Conservation (phyloP, 306 rosid genomes). For the Prunus fruticosa region DNA sequence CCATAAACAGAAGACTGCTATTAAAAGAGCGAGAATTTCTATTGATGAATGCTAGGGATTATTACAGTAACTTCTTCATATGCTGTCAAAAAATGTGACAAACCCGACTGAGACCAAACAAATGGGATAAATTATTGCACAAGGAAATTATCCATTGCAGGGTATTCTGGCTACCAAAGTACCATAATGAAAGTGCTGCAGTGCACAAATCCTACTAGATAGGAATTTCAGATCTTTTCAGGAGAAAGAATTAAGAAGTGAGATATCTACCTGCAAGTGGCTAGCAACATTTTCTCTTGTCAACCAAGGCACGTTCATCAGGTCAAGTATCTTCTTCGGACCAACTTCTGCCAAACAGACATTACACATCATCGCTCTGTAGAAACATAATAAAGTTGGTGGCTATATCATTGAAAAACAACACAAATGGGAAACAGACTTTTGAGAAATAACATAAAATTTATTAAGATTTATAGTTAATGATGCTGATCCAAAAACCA, state of each 20-base stretch:
- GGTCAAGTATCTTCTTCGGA: conserved; percentile 89
- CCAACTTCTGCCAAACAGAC: conserved; percentile 93
- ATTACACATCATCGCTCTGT: conserved; percentile 41
- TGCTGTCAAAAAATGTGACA: neutral
- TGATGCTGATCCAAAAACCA: conserved; percentile 12
- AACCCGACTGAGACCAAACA: neutral
- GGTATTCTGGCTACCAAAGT: conserved; percentile 9
- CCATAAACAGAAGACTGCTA: neutral
- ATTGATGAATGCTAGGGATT: neutral
- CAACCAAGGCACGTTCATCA: conserved; percentile 94
- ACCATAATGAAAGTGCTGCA: neutral
- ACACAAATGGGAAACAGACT: conserved; percentile 3
- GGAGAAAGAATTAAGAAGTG: conserved; percentile 9
- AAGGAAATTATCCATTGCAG: neutral
- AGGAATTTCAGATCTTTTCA: neutral
- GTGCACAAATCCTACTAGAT: neutral
- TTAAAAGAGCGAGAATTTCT: neutral
- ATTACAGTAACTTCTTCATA: neutral
- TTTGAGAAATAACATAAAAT: conserved; percentile 3
- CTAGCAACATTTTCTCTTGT: conserved; percentile 97
- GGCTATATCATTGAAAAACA: conserved; percentile 26
- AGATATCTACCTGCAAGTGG: conserved; percentile 82
- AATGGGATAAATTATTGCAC: neutral
- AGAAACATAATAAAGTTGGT: conserved; percentile 25
- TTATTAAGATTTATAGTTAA: neutral